Percentiles rank a stretch among this genome's conserved stretches.
Conservation (phyloP, 768 basidiomycete genomes). For the Russula lepida region DNA sequence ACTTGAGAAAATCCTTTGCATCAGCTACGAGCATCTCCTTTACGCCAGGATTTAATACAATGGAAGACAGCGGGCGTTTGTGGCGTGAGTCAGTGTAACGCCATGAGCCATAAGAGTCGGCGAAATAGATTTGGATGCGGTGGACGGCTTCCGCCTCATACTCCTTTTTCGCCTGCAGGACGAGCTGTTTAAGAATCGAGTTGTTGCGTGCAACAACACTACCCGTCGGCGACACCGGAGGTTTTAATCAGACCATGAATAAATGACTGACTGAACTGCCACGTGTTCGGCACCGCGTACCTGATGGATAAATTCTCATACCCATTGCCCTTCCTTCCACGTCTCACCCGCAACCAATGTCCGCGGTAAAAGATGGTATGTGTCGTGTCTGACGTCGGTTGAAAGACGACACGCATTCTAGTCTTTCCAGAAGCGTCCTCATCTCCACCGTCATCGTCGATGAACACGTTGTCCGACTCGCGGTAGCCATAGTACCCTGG, state of each 20-base stretch:
- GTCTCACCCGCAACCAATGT: conserved; percentile 73
- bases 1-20: conserved; percentile 73
- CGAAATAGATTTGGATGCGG: conserved; percentile 84
- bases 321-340: conserved; percentile 61
- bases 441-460: conserved; percentile 42
- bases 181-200: conserved; percentile 78
- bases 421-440: conserved; percentile 53
- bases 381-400: conserved; percentile 80
- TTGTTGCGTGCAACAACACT: conserved; percentile 81
- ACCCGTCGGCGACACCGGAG: conserved; percentile 4
- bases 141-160: conserved; percentile 84
- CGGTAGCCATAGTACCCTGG: conserved; percentile 44
- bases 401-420: conserved; percentile 79
- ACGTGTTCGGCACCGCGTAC: conserved; percentile 29
- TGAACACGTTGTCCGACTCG: conserved; percentile 47
- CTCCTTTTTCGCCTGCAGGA: conserved; percentile 81
- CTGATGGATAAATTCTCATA: conserved; percentile 74
- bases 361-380: conserved; percentile 83
- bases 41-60: conserved; percentile 80
- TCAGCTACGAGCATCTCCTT: conserved; percentile 85
- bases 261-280: background rate
- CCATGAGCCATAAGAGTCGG: conserved; percentile 83
- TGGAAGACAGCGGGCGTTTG: conserved; percentile 82
- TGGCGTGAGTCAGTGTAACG: conserved; percentile 81
- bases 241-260: background rate